These are phyloP conservation scores for Diaporthe capsici DNA, from an alignment of 2,329 filamentous ascomycete genomes.

Conservation along the genomic window DNA sequence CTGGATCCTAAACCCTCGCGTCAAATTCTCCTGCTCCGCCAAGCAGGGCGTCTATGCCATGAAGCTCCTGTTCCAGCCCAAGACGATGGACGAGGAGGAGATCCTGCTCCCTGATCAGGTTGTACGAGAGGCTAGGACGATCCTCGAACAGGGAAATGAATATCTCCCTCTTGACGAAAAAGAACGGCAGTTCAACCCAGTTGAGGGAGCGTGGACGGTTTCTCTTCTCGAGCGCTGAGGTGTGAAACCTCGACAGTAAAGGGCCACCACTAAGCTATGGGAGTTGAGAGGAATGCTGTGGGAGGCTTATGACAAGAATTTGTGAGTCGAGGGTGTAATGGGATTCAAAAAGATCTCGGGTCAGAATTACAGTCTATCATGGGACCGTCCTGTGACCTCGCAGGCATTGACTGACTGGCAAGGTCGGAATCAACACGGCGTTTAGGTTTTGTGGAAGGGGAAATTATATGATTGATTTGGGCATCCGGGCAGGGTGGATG, in stretches of 20 bases:
- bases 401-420: not conserved
- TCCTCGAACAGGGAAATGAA: slow-evolving; percentile 62
- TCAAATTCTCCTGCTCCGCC: slow-evolving; percentile 64
- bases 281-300: not conserved
- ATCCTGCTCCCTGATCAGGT: slow-evolving; percentile 66
- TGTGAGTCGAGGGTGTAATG: not conserved
- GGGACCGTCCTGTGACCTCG: not conserved
- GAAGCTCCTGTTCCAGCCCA: slow-evolving; percentile 66
- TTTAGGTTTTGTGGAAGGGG: not conserved
- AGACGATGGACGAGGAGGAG: slow-evolving; percentile 65
- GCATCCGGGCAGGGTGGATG: not conserved
- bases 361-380: not conserved
- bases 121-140: slow-evolving; percentile 59
- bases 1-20: slow-evolving; percentile 70
- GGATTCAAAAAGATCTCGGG: not conserved
- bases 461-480: not conserved
- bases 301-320: not conserved
- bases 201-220: slow-evolving; percentile 35
- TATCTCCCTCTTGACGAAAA: slow-evolving; percentile 38
- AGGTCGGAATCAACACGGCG: not conserved
- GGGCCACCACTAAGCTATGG: not conserved
- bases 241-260: not conserved
- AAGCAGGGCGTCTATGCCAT: slow-evolving; percentile 55
- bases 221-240: slow-evolving; percentile 35
- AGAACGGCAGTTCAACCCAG: not conserved